These are phyloP conservation scores for Leucosporidium scottii DNA, from an alignment of 768 basidiomycete genomes.

Conservation along the genomic window DNA sequence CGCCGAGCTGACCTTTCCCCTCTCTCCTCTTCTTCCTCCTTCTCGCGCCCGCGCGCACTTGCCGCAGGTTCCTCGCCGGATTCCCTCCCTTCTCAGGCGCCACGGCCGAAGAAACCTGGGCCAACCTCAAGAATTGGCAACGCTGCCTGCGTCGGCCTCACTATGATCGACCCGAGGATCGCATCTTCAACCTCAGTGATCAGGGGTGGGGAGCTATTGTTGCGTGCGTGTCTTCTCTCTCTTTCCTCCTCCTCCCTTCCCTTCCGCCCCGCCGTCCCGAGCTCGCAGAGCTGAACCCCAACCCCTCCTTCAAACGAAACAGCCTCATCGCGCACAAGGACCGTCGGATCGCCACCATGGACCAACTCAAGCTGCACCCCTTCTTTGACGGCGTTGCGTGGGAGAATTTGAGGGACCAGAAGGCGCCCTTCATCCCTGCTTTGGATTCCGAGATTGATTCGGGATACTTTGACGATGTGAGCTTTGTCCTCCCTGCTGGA, in stretches of 20 bases:
- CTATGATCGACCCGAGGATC: slow-evolving; percentile 90
- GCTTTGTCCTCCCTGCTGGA: slow-evolving; percentile 7
- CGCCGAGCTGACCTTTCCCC: background rate
- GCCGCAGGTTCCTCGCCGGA: slow-evolving; percentile 73
- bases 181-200: slow-evolving; percentile 92
- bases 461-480: slow-evolving; percentile 37
- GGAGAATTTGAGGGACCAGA: slow-evolving; percentile 63
- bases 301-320: slow-evolving; percentile 37
- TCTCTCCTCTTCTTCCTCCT: background rate
- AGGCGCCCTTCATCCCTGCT: slow-evolving; percentile 85
- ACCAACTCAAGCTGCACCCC: slow-evolving; percentile 65
- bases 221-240: slow-evolving; percentile 48
- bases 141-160: slow-evolving; percentile 84
- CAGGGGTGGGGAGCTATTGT: slow-evolving; percentile 91
- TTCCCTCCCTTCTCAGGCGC: slow-evolving; percentile 97
- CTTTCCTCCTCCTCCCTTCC: background rate
- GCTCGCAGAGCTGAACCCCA: no score
- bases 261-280: background rate
- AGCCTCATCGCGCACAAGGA: slow-evolving; percentile 75
- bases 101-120: slow-evolving; percentile 96
- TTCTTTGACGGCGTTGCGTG: slow-evolving; percentile 76
- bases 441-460: slow-evolving; percentile 82
- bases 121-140: slow-evolving; percentile 96
- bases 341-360: slow-evolving; percentile 65
- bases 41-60: background rate